These are phyloP conservation scores for Barnettozyma pratensis DNA, from an alignment of 805 yeast genomes.

Conservation along the genomic window DNA sequence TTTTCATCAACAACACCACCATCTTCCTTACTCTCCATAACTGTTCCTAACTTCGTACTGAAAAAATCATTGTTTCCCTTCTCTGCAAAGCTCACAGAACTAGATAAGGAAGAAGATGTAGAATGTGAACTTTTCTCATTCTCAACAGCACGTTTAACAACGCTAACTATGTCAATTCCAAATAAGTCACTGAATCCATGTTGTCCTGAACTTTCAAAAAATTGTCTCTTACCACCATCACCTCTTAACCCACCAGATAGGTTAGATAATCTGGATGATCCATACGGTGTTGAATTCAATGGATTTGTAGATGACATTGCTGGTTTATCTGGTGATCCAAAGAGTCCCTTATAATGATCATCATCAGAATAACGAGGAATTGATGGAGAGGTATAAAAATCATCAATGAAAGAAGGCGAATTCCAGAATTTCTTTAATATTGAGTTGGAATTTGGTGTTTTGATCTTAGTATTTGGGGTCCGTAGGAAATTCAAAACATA, in stretches of 20 bases:
- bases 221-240: not conserved
- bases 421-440: slow-evolving; percentile 53
- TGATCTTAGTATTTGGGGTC: slow-evolving; percentile 27
- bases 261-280: not conserved
- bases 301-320: not conserved
- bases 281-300: slow-evolving; percentile 1
- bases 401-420: slow-evolving; percentile 63
- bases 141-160: slow-evolving; percentile 41
- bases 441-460: slow-evolving; percentile 29
- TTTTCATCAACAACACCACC: not conserved
- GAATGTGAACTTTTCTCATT: slow-evolving; percentile 10
- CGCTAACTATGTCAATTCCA: slow-evolving; percentile 53
- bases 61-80: not conserved
- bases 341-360: slow-evolving; percentile 24
- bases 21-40: not conserved
- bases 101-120: no score
- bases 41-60: not conserved
- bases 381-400: slow-evolving; percentile 54
- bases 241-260: slow-evolving; percentile 2
- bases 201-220: slow-evolving; percentile 13
- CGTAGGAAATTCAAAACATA: slow-evolving; percentile 20
- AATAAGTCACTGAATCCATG: slow-evolving; percentile 37
- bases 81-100: not conserved
- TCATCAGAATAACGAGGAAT: slow-evolving; percentile 26
- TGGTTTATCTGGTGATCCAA: slow-evolving; percentile 32